Base-by-base conservation (phyloP, 352 stramenopile genomes). In the Globisporangium alternatum region DNA sequence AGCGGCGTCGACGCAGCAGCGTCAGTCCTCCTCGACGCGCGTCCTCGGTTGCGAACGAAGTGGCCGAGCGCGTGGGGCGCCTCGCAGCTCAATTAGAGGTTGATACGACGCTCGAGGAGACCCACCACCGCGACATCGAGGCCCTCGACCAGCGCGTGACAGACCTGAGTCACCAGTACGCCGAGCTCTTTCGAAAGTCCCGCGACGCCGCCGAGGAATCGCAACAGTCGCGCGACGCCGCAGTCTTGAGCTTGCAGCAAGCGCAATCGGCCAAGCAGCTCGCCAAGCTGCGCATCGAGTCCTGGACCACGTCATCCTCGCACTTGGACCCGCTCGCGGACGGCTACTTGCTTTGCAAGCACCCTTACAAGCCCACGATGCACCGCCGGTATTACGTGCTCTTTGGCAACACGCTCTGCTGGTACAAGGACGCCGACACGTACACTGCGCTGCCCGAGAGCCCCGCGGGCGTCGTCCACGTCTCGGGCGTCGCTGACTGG, bases 311-410 rank as follows among this genome's bases (percentile, higher is more conserved):
- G 9, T 80, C 68, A 47, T 70, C 74, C 1, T 91, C 85, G 2
- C 81, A 92, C 28, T 64, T 93, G 48, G 83, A 91, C 22, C 75
- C 85, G 5, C 61, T 93, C 5, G 83, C 73, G 0, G 81, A 92
- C 60, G 83, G 85, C 4, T 93, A 93, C 55, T 65, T 93, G 37
- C 71, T 90, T 0, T 86, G 77, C 35, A 88, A 89, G 58, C 81
- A 91, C 35, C 80, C 78, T 17, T 73, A 72, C 31, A 79, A 84
- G 9, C 75, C 74, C 6, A 74, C 74, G 15, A 90, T 91, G 80
- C 85, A 92, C 37, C 81, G 83, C 1, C 78, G 81, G 31, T 93
- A 93, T 72, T 92, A 88, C 62, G 83, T 93, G 13, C 68, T 93
- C 17, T 86, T 76, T 10, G 85, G 85, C 17, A 92, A 88, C 58